A percentile compares a stretch with the other conserved stretches of the same genome.
Evolutionary conservation across 2,329 filamentous ascomycete genomes (phyloP).

Genomic region (Coniochaeta sp.): DNA sequence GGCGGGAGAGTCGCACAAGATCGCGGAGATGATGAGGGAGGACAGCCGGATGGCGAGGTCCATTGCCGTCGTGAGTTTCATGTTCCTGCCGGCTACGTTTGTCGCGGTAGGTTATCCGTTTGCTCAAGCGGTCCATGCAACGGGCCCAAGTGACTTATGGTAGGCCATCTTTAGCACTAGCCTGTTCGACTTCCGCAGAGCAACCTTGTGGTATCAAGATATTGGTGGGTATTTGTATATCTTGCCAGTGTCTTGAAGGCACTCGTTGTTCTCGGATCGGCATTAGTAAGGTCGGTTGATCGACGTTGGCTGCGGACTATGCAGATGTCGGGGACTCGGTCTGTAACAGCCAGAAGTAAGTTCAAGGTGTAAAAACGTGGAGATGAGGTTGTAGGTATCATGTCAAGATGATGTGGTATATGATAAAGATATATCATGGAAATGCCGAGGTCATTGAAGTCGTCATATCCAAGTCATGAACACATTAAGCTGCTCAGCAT

Average conservation of each 20-base stretch:
- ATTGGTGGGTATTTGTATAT: not conserved
- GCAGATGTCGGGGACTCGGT: not conserved
- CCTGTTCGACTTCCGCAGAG: not conserved
- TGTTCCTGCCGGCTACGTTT: not conserved
- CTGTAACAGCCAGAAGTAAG: too few species aligned
- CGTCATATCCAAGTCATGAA: not conserved
- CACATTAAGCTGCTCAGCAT: too few species aligned
- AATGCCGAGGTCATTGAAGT: not conserved
- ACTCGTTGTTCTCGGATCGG: not conserved
- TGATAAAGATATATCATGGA: not conserved
- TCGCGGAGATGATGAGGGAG: not conserved
- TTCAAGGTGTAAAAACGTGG: too few species aligned
- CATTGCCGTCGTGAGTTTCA: not conserved
- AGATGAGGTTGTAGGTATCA: too few species aligned
- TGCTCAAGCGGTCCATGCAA: too few species aligned
- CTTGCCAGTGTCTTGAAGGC: not conserved
- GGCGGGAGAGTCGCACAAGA: not conserved
- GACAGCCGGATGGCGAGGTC: not conserved
- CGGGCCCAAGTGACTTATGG: too few species aligned
- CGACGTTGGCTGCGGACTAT: not conserved
- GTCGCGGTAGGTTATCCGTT: not conserved
- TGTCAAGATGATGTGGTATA: not conserved
- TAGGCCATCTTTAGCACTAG: not conserved
- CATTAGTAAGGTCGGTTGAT: not conserved
- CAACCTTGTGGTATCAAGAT: not conserved